Evolutionary conservation across 345 rosid species (phyloP), one percentile per base, ranked within the genome.

Genomic region (Noccaea caerulescens): DNA sequence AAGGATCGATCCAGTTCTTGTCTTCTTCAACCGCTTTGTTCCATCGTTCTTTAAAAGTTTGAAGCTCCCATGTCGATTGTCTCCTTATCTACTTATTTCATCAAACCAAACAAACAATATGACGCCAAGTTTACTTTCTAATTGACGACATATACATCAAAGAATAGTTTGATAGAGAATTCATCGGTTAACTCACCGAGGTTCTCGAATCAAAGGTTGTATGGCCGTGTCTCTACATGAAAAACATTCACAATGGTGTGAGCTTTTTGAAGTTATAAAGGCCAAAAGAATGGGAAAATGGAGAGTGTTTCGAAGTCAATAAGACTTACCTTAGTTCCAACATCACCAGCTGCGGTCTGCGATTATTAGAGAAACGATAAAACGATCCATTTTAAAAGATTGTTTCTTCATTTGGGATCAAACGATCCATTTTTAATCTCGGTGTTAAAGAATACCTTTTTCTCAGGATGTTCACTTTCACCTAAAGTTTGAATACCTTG

Each of bases 401-500:
- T n/a, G n/a, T n/a, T n/a, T n/a, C n/a, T n/a, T n/a, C n/a, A n/a
- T n/a, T n/a, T n/a, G 0, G 36, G 27, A 30, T 41, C 41, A 51
- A 4, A 6, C 16, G 16, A 54, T 6, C 12, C 18, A 16, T 16
- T 46, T 46, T 59, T 1, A 1, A 25, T 33, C 42, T 36, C 3
- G 18, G 46, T 2, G n/a, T 30, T 36, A 46, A 10, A 68, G 10
- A 14, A 52, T 43, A 84, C 97, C 92, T 88, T 85, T 68, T 68
- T 83, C 8, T 55, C 69, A 11, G 85, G 63, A 11, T 72, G 76
- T 51, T 68, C 85, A 63, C 78, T 75, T 41, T 92, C 97, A 46
- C 99, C 99, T 72, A 90, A 74, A 55, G 92, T 86, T 76, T 90
- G 93, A 80, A 92, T 95, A 34, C 96, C 96, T 77, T 84, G 79